A percentile compares a stretch with the other conserved stretches of the same genome.
phyloP scores from a whole-genome alignment of 2,329 filamentous ascomycete species.

The Phoma sp. region DNA sequence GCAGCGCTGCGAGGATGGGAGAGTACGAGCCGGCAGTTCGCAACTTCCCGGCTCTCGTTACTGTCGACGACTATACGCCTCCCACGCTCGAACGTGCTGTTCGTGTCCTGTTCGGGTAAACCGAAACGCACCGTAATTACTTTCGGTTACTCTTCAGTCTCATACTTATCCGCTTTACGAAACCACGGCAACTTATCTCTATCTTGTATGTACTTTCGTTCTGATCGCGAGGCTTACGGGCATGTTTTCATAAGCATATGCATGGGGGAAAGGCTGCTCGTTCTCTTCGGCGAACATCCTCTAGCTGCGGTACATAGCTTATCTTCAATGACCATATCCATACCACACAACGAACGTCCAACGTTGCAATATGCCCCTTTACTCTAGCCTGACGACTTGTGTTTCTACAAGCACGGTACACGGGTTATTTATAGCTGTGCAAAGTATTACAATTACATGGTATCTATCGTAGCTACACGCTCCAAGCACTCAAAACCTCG shows the following conservation, averaged over 20 bases:
- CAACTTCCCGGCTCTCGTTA: conserved; percentile 39
- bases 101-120: conserved; percentile 34
- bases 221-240: not conserved
- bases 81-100: conserved; percentile 36
- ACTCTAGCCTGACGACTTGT: too few relatives aligned
- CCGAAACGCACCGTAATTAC: too few relatives aligned
- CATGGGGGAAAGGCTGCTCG: conserved; percentile 11
- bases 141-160: conserved; percentile 6
- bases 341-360: not conserved
- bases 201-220: not conserved
- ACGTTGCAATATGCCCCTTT: too few relatives aligned
- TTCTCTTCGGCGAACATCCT: conserved; percentile 11
- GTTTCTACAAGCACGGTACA: too few relatives aligned
- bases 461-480: conserved; percentile 4
- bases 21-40: conserved; percentile 30
- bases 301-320: conserved; percentile 8
- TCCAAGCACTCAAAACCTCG: not conserved
- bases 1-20: conserved; percentile 22
- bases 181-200: conserved; percentile 1
- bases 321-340: not conserved
- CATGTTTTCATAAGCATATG: conserved; percentile 6
- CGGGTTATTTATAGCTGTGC: not conserved
- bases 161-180: conserved; percentile 1
- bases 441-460: conserved; percentile 18
- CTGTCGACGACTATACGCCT: conserved; percentile 39